phyloP scores from a whole-genome alignment of 2,329 filamentous ascomycete genomes.

The Neonectria punicea region DNA sequence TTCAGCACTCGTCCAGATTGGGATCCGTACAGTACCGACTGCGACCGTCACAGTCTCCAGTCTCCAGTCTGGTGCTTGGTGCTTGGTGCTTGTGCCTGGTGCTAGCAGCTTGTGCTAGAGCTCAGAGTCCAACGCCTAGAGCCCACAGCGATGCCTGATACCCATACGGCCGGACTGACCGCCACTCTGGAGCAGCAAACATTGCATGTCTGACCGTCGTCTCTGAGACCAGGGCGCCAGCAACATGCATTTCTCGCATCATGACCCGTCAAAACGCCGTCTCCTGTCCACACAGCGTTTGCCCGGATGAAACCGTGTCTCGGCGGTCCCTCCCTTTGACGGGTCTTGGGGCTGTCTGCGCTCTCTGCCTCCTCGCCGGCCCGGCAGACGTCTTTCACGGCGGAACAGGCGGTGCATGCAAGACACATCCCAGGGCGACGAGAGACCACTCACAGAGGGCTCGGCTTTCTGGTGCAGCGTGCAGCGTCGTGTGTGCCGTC shows the following conservation, averaged over 20 bases:
- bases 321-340: slow-evolving; percentile 8
- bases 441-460: slow-evolving; percentile 18
- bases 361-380: not conserved
- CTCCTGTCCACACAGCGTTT: slow-evolving; percentile 29
- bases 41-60: slow-evolving; percentile 26
- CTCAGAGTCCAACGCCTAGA: not conserved
- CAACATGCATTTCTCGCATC: slow-evolving; percentile 37
- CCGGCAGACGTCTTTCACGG: slow-evolving; percentile 8
- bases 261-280: slow-evolving; percentile 29
- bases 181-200: slow-evolving; percentile 34
- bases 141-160: not conserved
- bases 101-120: not conserved
- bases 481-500: slow-evolving; percentile 6
- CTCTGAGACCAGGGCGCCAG: slow-evolving; percentile 23
- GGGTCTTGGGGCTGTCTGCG: not conserved
- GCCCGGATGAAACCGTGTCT: slow-evolving; percentile 37
- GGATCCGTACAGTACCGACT: slow-evolving; percentile 12
- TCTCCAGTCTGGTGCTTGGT: not conserved
- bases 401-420: slow-evolving; percentile 21
- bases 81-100: slow-evolving; percentile 2
- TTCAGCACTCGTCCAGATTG: slow-evolving; percentile 4
- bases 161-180: slow-evolving; percentile 31
- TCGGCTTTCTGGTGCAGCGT: slow-evolving; percentile 7
- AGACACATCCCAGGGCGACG: slow-evolving; percentile 13
- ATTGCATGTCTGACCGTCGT: slow-evolving; percentile 20